These are phyloP conservation scores for Phytophthora litchii DNA, from an alignment of 352 stramenopile genomes.

Conservation along the genomic window DNA sequence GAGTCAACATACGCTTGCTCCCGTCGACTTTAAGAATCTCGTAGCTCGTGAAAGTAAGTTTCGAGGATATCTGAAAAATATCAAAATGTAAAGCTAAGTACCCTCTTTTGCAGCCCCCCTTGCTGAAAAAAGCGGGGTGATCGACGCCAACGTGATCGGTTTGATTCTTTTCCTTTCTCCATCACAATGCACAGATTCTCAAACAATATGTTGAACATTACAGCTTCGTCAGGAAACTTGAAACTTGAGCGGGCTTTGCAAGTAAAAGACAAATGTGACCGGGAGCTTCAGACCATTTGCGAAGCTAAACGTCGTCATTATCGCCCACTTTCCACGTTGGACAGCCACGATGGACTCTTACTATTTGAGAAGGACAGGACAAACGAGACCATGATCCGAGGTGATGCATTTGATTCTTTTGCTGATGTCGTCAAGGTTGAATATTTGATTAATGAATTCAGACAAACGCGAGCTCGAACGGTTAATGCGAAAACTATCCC, in stretches of 20 bases:
- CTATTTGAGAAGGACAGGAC: slow-evolving; percentile 42
- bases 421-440: neutral
- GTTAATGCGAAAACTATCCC: slow-evolving; percentile 66
- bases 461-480: slow-evolving; percentile 64
- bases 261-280: slow-evolving; percentile 60
- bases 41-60: no score
- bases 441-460: slow-evolving; percentile 21
- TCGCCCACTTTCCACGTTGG: slow-evolving; percentile 17
- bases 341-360: slow-evolving; percentile 32
- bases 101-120: no score
- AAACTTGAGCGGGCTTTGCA: slow-evolving; percentile 65
- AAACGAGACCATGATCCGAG: slow-evolving; percentile 44
- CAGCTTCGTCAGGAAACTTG: slow-evolving; percentile 28
- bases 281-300: slow-evolving; percentile 48
- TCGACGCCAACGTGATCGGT: no score
- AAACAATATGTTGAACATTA: neutral
- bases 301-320: slow-evolving; percentile 43
- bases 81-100: no score
- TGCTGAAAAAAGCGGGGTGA: no score
- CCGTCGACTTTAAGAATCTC: no score
- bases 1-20: no score
- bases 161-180: no score
- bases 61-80: no score
- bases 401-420: slow-evolving; percentile 16
- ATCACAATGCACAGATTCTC: no score